phyloP scores from a whole-genome alignment of 2,329 filamentous ascomycete species.

The Hypocreales sp. region DNA sequence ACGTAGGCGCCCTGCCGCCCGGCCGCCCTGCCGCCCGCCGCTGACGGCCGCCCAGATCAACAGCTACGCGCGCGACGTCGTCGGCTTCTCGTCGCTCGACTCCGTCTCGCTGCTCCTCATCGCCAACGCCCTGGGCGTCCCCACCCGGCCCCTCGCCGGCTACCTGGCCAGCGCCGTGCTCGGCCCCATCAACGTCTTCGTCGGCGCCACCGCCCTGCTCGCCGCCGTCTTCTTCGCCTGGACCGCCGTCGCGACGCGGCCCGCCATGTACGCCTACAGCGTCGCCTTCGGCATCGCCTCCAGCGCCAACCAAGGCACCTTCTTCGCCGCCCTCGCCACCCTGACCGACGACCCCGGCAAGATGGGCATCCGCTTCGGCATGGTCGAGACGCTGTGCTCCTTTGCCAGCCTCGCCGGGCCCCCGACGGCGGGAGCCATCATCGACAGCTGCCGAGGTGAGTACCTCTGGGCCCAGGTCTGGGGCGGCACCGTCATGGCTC shows the following conservation, averaged over 20 bases:
- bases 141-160: conserved; percentile 35
- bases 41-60: conserved; percentile 19
- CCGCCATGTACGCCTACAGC: conserved; percentile 27
- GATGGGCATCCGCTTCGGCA: conserved; percentile 29
- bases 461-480: conserved; percentile 30
- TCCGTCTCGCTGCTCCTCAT: conserved; percentile 40
- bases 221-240: conserved; percentile 37
- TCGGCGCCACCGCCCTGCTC: conserved; percentile 28
- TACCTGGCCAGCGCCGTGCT: conserved; percentile 34
- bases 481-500: conserved; percentile 24
- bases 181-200: conserved; percentile 39
- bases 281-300: conserved; percentile 27
- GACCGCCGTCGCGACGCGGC: conserved; percentile 29
- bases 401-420: conserved; percentile 28
- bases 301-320: conserved; percentile 26
- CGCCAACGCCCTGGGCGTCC: conserved; percentile 38
- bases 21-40: no score
- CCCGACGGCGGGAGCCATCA: conserved; percentile 27
- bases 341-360: conserved; percentile 25
- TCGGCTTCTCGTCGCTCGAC: conserved; percentile 29
- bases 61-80: conserved; percentile 23
- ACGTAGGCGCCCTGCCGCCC: conserved; percentile 18
- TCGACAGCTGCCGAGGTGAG: conserved; percentile 21
- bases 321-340: conserved; percentile 23
- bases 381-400: conserved; percentile 24